Evolutionary conservation across 352 stramenopile species (phyloP), one percentile per base, ranked within the genome.

Genomic region (Peronospora destructor): DNA sequence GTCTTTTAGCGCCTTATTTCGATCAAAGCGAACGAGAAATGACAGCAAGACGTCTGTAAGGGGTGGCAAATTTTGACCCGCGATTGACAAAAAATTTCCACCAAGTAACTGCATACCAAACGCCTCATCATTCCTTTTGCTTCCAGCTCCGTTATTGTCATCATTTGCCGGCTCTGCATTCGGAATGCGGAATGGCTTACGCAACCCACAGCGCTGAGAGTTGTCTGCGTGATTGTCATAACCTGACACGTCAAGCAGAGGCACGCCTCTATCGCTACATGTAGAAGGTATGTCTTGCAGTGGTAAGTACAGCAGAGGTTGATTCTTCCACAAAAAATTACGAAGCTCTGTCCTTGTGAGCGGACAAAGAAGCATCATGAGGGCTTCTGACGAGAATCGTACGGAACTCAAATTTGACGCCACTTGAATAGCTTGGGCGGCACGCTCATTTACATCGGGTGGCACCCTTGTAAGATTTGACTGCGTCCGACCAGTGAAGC

Each of bases 151-250:
- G 11, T 35, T 43, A 16, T 59, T 28, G 6, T 8, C 16, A 23
- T 12, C 23, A 2, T 48, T 39, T n/a, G 4, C 14, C 13, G 37
- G 19, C 3, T 28, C 41, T 29, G 29, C 34, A 30, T 54, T 51
- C 0, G 68, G 59, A 49, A 87, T 76, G 13, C 45, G 48, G 29
- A 87, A 90, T 13, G 76, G 76, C 25, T 90, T 90, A 13, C 61
- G 62, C 33, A 85, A 46, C 6, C 72, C 58, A 28, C 62, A 73
- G 16, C 41, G 7, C 5, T 52, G 19, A 2, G 23, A 41, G 35
- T 71, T 76, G 0, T 58, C n/a, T 9, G 46, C 44, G 44, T 87
- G 76, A 33, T 70, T 56, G 2, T 53, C 50, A 39, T 76, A 39
- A 6, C 79, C 71, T 17, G 79, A 90, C 19, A 73, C 55, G 25